Evolutionary conservation across 345 rosid species (phyloP).

Genomic region (Cardamine chenopodiifolia): DNA sequence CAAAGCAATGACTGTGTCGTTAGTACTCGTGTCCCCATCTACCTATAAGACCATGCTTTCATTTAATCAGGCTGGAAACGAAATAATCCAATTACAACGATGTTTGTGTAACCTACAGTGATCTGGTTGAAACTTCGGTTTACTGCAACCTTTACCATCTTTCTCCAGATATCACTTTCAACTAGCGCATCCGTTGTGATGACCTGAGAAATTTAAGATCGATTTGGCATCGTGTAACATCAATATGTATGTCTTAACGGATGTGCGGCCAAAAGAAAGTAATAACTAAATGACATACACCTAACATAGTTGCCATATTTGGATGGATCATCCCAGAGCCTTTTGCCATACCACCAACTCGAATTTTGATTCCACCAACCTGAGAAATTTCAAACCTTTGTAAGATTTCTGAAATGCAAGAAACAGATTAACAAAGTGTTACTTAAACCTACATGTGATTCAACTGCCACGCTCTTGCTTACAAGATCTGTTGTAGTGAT

Average conservation of each 20-base stretch:
- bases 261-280: neutral
- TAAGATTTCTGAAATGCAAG: neutral
- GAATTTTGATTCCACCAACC: conserved; percentile 72
- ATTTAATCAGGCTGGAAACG: neutral
- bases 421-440: neutral
- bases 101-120: conserved; percentile 58
- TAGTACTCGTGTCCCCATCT: conserved; percentile 96
- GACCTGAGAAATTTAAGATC: conserved; percentile 58
- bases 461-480: conserved; percentile 95
- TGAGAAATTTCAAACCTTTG: conserved; percentile 35
- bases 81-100: neutral
- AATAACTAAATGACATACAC: conserved; percentile 59
- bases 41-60: conserved; percentile 55
- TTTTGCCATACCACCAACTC: conserved; percentile 96
- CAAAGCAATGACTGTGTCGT: conserved; percentile 87
- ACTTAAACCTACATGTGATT: conserved; percentile 55
- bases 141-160: conserved; percentile 83
- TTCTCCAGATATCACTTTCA: conserved; percentile 84
- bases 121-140: conserved; percentile 95
- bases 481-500: conserved; percentile 96
- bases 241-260: neutral
- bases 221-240: neutral
- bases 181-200: conserved; percentile 88
- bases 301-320: conserved; percentile 95
- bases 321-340: conserved; percentile 99